phyloP scores from a whole-genome alignment of 306 rosid species.

The Hippophae tibetana region DNA sequence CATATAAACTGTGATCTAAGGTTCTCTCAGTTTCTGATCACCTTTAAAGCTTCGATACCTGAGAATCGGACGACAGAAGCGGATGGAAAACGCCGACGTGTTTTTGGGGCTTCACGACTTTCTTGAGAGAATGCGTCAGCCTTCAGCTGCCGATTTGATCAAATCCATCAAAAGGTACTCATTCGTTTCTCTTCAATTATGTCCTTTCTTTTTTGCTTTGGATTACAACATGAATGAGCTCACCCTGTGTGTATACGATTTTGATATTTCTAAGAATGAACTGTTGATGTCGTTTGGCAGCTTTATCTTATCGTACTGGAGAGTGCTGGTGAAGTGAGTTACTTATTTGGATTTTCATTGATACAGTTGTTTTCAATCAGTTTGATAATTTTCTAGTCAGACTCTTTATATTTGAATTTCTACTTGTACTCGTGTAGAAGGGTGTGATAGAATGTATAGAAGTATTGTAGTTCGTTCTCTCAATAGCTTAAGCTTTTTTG shows the following conservation, averaged over 20 bases:
- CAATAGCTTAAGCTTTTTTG: no score
- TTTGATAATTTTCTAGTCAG: no score
- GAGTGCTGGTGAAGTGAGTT: slow-evolving; percentile 94
- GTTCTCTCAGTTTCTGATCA: no score
- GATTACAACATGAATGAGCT: neutral
- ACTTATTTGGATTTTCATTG: no score
- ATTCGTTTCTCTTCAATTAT: neutral
- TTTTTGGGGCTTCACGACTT: slow-evolving; percentile 86
- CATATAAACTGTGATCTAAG: no score
- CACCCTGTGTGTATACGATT: neutral
- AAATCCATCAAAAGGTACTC: slow-evolving; percentile 81
- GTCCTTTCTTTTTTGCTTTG: neutral
- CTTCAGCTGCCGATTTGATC: slow-evolving; percentile 91
- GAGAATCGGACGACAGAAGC: slow-evolving; percentile 2
- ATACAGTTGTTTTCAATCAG: no score
- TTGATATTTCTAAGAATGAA: no score
- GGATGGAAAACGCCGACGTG: slow-evolving; percentile 86
- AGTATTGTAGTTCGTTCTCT: no score
- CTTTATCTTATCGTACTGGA: slow-evolving; percentile 83
- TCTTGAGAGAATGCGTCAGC: slow-evolving; percentile 95
- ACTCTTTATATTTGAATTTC: no score
- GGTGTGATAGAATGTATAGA: no score
- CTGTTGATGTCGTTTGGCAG: slow-evolving; percentile 32
- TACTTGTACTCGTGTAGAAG: no score
- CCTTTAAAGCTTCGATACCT: neutral